Conservation (phyloP, 305 asterid genomes). For the Petunia hybrid region DNA sequence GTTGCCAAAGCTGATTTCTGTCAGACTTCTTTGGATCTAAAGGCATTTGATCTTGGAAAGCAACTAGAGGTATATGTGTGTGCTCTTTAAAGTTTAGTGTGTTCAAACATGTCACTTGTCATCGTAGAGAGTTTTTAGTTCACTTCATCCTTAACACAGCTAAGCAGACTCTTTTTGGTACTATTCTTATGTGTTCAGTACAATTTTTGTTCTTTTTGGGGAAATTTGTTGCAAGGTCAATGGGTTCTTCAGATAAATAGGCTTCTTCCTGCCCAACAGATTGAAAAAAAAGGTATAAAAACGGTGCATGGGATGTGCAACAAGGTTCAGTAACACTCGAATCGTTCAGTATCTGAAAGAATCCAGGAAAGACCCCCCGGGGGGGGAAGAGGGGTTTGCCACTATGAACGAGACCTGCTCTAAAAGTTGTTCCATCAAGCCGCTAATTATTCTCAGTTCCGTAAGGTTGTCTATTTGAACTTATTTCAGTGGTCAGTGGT, state of each 20-base stretch:
- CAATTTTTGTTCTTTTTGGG: background rate
- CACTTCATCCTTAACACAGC: background rate
- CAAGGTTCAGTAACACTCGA: background rate
- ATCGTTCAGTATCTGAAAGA: too few relatives aligned
- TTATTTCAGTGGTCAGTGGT: too few relatives aligned
- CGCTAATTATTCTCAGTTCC: too few relatives aligned
- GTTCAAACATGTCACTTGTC: background rate
- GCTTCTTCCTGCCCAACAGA: slow-evolving; percentile 10
- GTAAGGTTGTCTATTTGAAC: too few relatives aligned
- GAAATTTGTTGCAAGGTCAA: background rate
- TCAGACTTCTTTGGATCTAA: background rate
- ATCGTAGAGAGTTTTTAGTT: background rate
- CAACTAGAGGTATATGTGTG: background rate
- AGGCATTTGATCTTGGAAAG: background rate
- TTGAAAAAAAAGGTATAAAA: background rate
- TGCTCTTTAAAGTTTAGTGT: background rate
- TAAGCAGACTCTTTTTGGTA: background rate
- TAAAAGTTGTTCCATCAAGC: too few relatives aligned
- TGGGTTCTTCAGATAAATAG: background rate
- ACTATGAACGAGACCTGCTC: too few relatives aligned
- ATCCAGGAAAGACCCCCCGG: too few relatives aligned
- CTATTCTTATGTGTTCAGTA: background rate
- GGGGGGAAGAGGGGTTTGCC: too few relatives aligned
- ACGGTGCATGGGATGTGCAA: background rate
- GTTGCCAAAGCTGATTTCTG: background rate